Percentiles rank a stretch among this genome's conserved stretches.
phyloP scores from a whole-genome alignment of 768 basidiomycete species.

The Boletus edulis region DNA sequence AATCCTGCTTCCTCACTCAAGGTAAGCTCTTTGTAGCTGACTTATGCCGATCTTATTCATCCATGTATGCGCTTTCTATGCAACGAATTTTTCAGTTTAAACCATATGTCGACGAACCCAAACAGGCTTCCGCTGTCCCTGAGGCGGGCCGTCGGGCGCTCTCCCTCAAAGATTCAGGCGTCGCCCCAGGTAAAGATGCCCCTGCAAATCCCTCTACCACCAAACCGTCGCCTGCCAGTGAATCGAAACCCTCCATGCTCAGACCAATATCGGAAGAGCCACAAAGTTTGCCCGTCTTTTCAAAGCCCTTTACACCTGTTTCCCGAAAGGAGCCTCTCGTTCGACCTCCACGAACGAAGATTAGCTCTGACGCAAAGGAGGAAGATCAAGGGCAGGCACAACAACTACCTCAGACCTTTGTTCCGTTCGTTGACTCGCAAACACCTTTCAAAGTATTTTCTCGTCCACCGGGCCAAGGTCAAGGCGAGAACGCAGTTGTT shows the following conservation, averaged over 20 bases:
- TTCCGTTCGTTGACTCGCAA: slow-evolving; percentile 39
- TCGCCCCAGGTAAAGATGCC: slow-evolving; percentile 12
- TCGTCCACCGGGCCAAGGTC: slow-evolving; percentile 48
- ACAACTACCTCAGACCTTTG: slow-evolving; percentile 36
- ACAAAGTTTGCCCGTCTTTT: slow-evolving; percentile 44
- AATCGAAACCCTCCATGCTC: slow-evolving; percentile 26
- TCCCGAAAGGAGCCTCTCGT: slow-evolving; percentile 36
- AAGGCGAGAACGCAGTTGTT: slow-evolving; percentile 36
- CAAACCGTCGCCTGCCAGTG: slow-evolving; percentile 29
- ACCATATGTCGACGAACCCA: slow-evolving; percentile 59
- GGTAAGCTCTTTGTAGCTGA: slow-evolving; percentile 2
- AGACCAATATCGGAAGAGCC: slow-evolving; percentile 37
- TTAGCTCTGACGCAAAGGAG: slow-evolving; percentile 15
- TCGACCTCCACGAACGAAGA: slow-evolving; percentile 22
- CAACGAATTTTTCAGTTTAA: slow-evolving; percentile 47
- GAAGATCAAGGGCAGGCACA: slow-evolving; percentile 17
- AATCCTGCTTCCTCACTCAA: slow-evolving; percentile 34
- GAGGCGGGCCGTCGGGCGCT: slow-evolving; percentile 42
- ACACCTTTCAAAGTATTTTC: slow-evolving; percentile 65
- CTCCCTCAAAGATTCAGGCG: slow-evolving; percentile 46
- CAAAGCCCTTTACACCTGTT: slow-evolving; percentile 65
- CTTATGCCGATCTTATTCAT: slow-evolving; percentile 7
- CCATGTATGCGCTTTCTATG: neutral
- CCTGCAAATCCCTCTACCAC: slow-evolving; percentile 12
- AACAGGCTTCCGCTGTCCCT: slow-evolving; percentile 39